A percentile compares a stretch with the other conserved stretches of the same genome.
These are phyloP conservation scores for Yarrowia phangngaensis DNA, from an alignment of 805 yeast species.

Conservation along the genomic window DNA sequence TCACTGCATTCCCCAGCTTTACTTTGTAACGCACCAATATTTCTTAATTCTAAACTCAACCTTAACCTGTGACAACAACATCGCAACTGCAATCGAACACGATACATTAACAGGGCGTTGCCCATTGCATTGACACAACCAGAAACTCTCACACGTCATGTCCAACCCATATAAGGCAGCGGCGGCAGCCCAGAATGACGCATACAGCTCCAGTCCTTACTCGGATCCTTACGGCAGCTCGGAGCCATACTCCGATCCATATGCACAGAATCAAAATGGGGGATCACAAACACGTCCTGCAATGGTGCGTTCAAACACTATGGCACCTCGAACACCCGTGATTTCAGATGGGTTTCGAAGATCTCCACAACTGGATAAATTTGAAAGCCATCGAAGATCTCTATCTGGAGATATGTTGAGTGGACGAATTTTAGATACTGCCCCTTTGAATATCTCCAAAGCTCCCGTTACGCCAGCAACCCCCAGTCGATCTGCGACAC, in stretches of 20 bases:
- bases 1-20: too few species aligned
- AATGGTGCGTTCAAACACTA: conserved; percentile 22
- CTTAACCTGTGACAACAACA: too few species aligned
- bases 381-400: too few species aligned
- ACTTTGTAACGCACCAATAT: too few species aligned
- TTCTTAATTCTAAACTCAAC: too few species aligned
- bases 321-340: conserved; percentile 10
- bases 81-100: too few species aligned
- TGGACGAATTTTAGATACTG: neutral
- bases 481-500: neutral
- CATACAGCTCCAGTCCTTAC: conserved; percentile 5
- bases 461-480: neutral
- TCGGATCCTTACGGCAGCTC: conserved; percentile 18
- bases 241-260: conserved; percentile 4
- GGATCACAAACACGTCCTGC: conserved; percentile 11
- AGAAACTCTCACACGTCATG: too few species aligned
- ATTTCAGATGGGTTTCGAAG: conserved; percentile 4
- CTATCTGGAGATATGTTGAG: conserved; percentile 9
- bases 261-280: conserved; percentile 4
- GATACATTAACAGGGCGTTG: too few species aligned
- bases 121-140: too few species aligned
- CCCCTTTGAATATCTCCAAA: conserved; percentile 7
- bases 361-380: conserved; percentile 2
- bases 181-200: conserved; percentile 25
- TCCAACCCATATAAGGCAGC: conserved; percentile 27